Percentiles rank a stretch among this genome's conserved stretches.
phyloP scores from a whole-genome alignment of 306 rosid species.

The Potentilla sterilis region DNA sequence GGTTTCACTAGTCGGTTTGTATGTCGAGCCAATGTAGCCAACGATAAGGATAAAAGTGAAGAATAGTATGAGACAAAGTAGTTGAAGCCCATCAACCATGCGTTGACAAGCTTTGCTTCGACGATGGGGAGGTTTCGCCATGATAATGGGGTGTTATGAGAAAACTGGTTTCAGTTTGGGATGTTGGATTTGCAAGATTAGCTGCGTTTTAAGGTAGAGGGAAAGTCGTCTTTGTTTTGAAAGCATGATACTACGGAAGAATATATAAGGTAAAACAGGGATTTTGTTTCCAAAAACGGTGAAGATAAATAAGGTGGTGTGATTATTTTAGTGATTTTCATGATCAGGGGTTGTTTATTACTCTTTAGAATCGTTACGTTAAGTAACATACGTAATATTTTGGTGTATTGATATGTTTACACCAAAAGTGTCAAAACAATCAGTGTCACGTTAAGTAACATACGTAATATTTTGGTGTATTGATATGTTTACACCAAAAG shows the following conservation, averaged over 20 bases:
- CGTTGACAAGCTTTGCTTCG: background rate
- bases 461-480: no score
- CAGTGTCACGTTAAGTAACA: no score
- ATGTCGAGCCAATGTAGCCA: background rate
- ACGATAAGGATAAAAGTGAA: background rate
- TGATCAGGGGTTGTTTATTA: background rate
- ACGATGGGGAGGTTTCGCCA: constrained; percentile 27
- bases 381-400: no score
- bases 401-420: background rate
- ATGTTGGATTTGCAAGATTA: background rate
- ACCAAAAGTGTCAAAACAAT: background rate
- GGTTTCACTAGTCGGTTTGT: constrained; percentile 19
- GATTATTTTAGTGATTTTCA: background rate
- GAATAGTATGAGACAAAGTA: background rate
- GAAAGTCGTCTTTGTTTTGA: background rate
- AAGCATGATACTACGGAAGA: background rate
- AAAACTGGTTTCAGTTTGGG: background rate
- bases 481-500: no score
- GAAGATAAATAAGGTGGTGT: background rate
- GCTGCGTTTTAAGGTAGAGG: background rate
- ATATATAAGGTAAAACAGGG: background rate
- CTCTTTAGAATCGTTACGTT: background rate
- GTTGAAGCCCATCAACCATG: background rate
- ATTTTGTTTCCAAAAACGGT: background rate
- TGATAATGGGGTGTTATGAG: background rate